phyloP scores from a whole-genome alignment of 306 rosid genomes.

The Chamaecrista fasciculata region DNA sequence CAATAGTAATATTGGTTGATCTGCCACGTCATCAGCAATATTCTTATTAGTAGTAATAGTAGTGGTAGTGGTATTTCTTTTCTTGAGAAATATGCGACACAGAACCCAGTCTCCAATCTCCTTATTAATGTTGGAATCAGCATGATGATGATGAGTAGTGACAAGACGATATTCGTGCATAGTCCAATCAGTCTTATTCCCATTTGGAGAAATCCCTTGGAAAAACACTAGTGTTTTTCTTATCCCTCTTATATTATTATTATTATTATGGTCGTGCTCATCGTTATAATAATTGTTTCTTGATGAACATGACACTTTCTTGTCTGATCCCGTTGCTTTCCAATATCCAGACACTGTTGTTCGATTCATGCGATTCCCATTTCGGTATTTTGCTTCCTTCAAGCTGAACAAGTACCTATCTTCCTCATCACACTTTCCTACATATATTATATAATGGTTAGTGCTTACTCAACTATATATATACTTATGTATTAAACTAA shows the following conservation, averaged over 20 bases:
- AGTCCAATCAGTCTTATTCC: constrained; percentile 60
- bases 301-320: constrained; percentile 48
- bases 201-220: constrained; percentile 48
- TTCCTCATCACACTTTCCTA: constrained; percentile 44
- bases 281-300: no score
- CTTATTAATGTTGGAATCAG: constrained; percentile 28
- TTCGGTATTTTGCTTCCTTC: constrained; percentile 54
- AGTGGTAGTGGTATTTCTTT: constrained; percentile 28
- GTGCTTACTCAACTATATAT: no score
- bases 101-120: constrained; percentile 66
- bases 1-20: constrained; percentile 42
- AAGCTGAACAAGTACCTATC: constrained; percentile 68
- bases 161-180: constrained; percentile 80
- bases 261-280: no score
- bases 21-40: constrained; percentile 11
- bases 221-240: constrained; percentile 68
- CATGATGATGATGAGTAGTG: constrained; percentile 1
- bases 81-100: constrained; percentile 60
- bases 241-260: constrained; percentile 43
- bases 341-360: constrained; percentile 69
- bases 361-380: constrained; percentile 55
- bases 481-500: no score
- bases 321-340: constrained; percentile 72
- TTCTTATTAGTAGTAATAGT: no score
- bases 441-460: no score